These are phyloP conservation scores for Myriosclerotinia curreyana DNA, from an alignment of 2,329 filamentous ascomycete species.

Conservation along the genomic window DNA sequence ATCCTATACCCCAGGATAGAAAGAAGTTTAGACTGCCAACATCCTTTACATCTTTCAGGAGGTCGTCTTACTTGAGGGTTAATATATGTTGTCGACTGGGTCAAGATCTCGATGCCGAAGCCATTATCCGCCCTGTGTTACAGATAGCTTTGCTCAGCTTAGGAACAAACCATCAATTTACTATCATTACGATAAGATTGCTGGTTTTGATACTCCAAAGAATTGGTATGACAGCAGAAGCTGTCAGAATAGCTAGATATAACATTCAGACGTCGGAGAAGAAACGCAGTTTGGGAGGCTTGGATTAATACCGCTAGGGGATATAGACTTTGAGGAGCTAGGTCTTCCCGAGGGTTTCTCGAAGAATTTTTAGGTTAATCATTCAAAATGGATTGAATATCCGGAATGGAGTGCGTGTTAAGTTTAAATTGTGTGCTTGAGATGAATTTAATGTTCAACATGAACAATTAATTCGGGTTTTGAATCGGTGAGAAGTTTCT, in stretches of 20 bases:
- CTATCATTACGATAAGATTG: not conserved
- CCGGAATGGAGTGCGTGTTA: too few species aligned
- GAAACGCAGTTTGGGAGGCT: fast-evolving
- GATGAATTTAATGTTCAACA: too few species aligned
- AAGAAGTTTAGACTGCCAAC: not conserved
- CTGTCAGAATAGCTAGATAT: not conserved
- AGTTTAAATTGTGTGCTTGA: too few species aligned
- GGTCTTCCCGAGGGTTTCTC: not conserved
- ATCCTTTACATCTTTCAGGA: not conserved
- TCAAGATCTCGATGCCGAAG: not conserved
- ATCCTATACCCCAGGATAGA: not conserved
- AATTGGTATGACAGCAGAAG: not conserved
- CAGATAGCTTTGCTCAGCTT: not conserved
- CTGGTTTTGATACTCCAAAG: not conserved
- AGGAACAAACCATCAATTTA: not conserved
- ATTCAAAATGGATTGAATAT: too few species aligned
- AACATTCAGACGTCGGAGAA: not conserved
- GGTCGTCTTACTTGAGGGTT: not conserved
- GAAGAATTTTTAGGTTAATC: too few species aligned
- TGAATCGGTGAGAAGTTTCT: too few species aligned
- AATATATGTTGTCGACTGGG: fast-evolving
- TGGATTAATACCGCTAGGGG: not conserved
- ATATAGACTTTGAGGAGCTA: not conserved
- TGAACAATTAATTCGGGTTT: too few species aligned
- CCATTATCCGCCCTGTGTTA: not conserved